A percentile compares a stretch with the other conserved stretches of the same genome.
These are phyloP conservation scores for Penicillium chermesinum DNA, from an alignment of 495 filamentous ascomycete species.

Conservation along the genomic window DNA sequence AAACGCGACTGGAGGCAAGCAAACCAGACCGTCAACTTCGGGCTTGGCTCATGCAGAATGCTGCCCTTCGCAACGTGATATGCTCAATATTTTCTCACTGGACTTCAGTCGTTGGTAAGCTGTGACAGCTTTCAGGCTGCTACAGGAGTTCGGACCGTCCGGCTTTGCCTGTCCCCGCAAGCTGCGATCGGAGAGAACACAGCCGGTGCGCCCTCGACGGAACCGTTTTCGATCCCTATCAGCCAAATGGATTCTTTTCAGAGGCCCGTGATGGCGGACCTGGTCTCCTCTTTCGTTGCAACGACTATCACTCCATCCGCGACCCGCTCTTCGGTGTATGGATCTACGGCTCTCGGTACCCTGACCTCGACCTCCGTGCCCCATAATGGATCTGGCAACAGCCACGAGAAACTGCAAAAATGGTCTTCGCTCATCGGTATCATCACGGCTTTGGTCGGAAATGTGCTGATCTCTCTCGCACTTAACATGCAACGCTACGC, in stretches of 20 bases:
- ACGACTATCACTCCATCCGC: conserved; percentile 22
- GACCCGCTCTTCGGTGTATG: conserved; percentile 4
- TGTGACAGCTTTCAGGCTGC: conserved; percentile 11
- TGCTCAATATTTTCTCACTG: conserved; percentile 8
- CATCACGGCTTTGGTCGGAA: conserved; percentile 82
- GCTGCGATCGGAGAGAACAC: conserved; percentile 1
- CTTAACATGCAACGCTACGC: conserved; percentile 96
- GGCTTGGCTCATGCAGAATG: conserved; percentile 8
- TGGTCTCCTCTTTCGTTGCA: conserved; percentile 28
- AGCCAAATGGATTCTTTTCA: conserved; percentile 19
- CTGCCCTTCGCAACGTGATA: conserved; percentile 14
- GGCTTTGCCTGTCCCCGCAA: conserved; percentile 5
- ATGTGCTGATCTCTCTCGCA: conserved; percentile 88
- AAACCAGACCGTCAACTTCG: neutral
- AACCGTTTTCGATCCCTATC: conserved; percentile 1
- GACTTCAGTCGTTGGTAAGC: conserved; percentile 6
- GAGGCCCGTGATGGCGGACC: conserved; percentile 14
- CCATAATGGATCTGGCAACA: conserved; percentile 30
- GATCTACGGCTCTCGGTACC: conserved; percentile 15
- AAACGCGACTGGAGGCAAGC: conserved; percentile 6
- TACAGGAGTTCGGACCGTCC: conserved; percentile 8
- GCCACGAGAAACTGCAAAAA: conserved; percentile 50
- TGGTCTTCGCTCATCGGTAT: conserved; percentile 97
- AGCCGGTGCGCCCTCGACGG: neutral
- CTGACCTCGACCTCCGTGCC: conserved; percentile 12